Evolutionary conservation across 140 eudicot species (phyloP).

Genomic region (Senecio squalidus): DNA sequence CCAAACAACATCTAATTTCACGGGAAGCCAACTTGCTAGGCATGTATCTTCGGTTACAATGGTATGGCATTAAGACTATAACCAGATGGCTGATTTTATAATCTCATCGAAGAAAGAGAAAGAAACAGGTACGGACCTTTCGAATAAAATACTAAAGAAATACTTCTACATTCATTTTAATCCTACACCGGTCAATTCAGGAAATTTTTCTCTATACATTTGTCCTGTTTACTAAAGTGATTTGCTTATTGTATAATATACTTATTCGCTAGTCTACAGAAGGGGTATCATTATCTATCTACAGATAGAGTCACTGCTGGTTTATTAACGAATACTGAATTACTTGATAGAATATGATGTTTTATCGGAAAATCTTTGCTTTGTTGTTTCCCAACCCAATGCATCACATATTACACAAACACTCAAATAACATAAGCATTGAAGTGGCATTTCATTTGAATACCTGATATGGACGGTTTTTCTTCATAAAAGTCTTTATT

Average conservation of each 20-base stretch:
- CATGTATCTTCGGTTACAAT: too few species aligned
- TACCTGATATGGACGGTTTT: slow-evolving; percentile 84
- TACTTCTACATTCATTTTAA: not conserved
- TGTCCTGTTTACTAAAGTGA: not conserved
- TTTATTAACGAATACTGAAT: not conserved
- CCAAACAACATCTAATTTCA: not conserved
- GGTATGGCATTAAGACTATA: not conserved
- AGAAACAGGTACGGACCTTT: too few species aligned
- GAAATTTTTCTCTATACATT: not conserved
- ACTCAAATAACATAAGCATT: not conserved
- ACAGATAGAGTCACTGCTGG: not conserved
- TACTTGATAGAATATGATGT: not conserved
- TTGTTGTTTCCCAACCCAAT: too few species aligned
- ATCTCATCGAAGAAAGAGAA: too few species aligned
- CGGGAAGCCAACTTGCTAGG: too few species aligned
- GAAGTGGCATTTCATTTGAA: not conserved
- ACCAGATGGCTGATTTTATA: not conserved
- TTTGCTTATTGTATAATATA: not conserved
- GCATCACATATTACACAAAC: not conserved
- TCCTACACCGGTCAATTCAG: not conserved
- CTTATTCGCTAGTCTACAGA: not conserved
- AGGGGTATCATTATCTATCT: not conserved
- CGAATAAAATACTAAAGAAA: not conserved
- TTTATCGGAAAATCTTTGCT: not conserved
- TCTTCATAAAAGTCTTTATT: slow-evolving; percentile 91